These are phyloP conservation scores for Paralagenidium karlingii DNA, from an alignment of 352 stramenopile genomes.

Conservation along the genomic window DNA sequence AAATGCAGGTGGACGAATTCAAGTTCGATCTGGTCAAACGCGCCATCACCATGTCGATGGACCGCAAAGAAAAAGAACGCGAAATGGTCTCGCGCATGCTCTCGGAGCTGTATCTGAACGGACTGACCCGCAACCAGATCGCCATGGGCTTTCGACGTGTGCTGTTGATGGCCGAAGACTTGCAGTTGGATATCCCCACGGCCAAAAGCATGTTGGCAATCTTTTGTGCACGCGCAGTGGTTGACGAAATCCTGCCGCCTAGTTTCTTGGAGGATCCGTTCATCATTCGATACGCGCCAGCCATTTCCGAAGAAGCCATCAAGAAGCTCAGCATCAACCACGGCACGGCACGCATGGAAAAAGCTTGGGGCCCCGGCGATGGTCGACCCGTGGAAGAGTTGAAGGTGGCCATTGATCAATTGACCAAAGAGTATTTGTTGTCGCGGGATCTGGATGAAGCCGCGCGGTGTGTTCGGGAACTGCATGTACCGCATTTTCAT, in stretches of 20 bases:
- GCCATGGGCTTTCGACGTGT: conserved; percentile 93
- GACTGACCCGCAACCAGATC: conserved; percentile 61
- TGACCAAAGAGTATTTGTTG: conserved; percentile 95
- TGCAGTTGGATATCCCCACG: conserved; percentile 91
- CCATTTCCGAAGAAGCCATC: conserved; percentile 93
- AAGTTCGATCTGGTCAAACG: conserved; percentile 92
- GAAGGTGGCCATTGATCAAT: conserved; percentile 90
- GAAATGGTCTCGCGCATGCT: conserved; percentile 89
- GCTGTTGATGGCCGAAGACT: conserved; percentile 92
- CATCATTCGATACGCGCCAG: conserved; percentile 86
- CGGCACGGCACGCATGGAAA: conserved; percentile 90
- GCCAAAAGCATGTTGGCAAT: conserved; percentile 89
- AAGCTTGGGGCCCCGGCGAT: conserved; percentile 95
- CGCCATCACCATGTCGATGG: conserved; percentile 91
- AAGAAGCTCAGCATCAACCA: conserved; percentile 96
- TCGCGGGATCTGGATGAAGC: conserved; percentile 93
- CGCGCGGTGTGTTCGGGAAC: conserved; percentile 84
- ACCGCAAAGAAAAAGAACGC: conserved; percentile 87
- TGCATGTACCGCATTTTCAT: conserved; percentile 94
- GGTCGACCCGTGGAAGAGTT: conserved; percentile 85
- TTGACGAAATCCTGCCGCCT: conserved; percentile 97
- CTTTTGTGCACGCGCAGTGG: conserved; percentile 95
- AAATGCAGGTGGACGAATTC: conserved; percentile 37
- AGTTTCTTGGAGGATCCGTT: conserved; percentile 96
- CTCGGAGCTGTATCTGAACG: conserved; percentile 87